A percentile compares a stretch with the other conserved stretches of the same genome.
These are phyloP conservation scores for Odonthalia washingtoniensis DNA, from an alignment of 31 red algal species.

Conservation along the genomic window DNA sequence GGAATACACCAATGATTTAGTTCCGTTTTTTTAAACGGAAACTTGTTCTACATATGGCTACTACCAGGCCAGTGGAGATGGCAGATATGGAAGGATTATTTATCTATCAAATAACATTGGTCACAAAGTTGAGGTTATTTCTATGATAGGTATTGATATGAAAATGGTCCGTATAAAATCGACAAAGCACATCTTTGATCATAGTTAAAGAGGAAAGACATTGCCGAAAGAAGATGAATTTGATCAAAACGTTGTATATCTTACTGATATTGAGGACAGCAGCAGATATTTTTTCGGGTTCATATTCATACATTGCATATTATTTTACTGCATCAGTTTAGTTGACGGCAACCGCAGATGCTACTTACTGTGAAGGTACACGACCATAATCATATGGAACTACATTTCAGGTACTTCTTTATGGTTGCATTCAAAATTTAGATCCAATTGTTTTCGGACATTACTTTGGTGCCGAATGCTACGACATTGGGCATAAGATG, in stretches of 20 bases:
- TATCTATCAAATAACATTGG: constrained; percentile 1
- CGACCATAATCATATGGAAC: constrained; percentile 59
- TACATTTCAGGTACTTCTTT: constrained; percentile 56
- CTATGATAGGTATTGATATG: constrained; percentile 27
- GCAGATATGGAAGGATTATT: constrained; percentile 38
- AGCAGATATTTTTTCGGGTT: constrained; percentile 32
- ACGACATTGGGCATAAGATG: constrained; percentile 40
- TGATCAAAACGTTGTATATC: constrained; percentile 9
- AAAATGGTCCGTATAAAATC: constrained; percentile 22
- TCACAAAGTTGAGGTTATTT: not conserved
- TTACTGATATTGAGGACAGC: constrained; percentile 37
- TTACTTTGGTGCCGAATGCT: constrained; percentile 33
- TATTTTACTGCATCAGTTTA: too few species aligned
- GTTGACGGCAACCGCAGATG: too few species aligned
- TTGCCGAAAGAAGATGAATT: constrained; percentile 23
- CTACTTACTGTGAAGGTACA: constrained; percentile 41
- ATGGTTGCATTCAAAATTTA: too few species aligned
- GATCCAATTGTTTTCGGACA: constrained; percentile 55
- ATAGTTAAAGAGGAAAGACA: constrained; percentile 30
- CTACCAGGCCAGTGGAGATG: constrained; percentile 41
- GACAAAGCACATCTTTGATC: constrained; percentile 35
- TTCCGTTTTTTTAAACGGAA: constrained; percentile 16
- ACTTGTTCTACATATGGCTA: constrained; percentile 1
- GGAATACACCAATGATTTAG: constrained; percentile 22
- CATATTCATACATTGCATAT: too few species aligned